Evolutionary conservation across 1,284 basidiomycete species (phyloP), one percentile per base, ranked within the genome.

Genomic region (Mrakiaceae sp.): DNA sequence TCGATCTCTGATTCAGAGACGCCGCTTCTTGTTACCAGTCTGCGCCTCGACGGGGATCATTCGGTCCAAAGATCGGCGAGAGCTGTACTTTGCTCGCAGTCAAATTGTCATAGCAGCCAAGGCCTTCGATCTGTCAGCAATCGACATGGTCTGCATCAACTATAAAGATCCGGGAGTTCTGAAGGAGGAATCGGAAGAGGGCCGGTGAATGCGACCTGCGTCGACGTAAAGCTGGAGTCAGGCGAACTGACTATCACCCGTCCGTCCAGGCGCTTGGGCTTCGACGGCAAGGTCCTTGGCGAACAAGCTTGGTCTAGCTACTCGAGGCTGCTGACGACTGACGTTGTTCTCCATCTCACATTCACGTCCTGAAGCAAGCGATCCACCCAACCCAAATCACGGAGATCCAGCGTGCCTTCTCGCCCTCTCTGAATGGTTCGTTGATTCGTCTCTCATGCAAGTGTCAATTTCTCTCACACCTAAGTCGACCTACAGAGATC

Each of bases 81-180:
- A 95, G 71, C 78, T 98, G 27, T 81, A 94, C 5, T 91, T 85
- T 70, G 87, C 91, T 3, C 84, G 94, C n/a, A 90, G 90, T 0
- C 82, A 86, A 66, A 83, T 96, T 64, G 89, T 87, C 8, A 83
- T 88, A 40, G 83, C 86, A 0, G 91, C 94, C 10, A 92, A 88
- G 72, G 90, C 91, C 4, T 90, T 86, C 71, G 83, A 83, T 0
- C 78, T 96, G 2, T 83, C 87, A 51, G 88, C 92, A 2, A 90
- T 98, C 72, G 92, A 95, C 74, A 88, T 95, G 86, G 90, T 95
- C 1, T 95, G 92, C 73, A 84, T 94, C 49, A 86, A 92, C 72
- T 95, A 92, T 79, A 88, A 89, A 72, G 85, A 94, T 72, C 71
- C 78, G 3, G 80, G 81, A 5, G 83, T 84, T 68, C 79, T 96